Percentiles rank a stretch among this genome's conserved stretches.
phyloP scores from a whole-genome alignment of 805 yeast genomes.

The Ogataea ramenticola region DNA sequence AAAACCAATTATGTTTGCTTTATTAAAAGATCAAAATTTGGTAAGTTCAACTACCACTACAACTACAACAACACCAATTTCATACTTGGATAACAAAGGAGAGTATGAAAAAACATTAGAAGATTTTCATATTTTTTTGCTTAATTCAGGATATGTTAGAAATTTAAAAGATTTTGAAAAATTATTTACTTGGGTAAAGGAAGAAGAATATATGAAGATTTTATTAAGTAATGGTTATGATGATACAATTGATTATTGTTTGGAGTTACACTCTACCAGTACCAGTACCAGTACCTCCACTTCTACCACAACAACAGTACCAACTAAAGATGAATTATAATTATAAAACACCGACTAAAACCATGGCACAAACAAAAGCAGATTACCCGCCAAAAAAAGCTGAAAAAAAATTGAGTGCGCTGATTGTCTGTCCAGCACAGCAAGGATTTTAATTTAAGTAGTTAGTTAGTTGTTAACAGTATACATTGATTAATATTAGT shows the following conservation, averaged over 20 bases:
- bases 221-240: background rate
- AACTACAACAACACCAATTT: too few relatives aligned
- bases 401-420: too few relatives aligned
- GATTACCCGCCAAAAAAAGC: constrained; percentile 1
- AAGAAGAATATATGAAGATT: background rate
- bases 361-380: too few relatives aligned
- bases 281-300: background rate
- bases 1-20: background rate
- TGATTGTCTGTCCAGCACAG: background rate
- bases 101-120: background rate
- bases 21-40: background rate
- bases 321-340: too few relatives aligned
- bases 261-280: background rate
- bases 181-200: background rate
- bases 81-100: too few relatives aligned
- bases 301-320: too few relatives aligned
- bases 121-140: background rate
- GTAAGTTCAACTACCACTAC: too few relatives aligned
- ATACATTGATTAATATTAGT: too few relatives aligned
- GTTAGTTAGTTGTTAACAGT: too few relatives aligned
- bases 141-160: background rate
- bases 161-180: background rate
- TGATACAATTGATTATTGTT: background rate
- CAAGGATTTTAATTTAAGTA: background rate
- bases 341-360: too few relatives aligned